Conservation (phyloP, 768 basidiomycete species). For the Tylopilus plumbeoviolaceoides region DNA sequence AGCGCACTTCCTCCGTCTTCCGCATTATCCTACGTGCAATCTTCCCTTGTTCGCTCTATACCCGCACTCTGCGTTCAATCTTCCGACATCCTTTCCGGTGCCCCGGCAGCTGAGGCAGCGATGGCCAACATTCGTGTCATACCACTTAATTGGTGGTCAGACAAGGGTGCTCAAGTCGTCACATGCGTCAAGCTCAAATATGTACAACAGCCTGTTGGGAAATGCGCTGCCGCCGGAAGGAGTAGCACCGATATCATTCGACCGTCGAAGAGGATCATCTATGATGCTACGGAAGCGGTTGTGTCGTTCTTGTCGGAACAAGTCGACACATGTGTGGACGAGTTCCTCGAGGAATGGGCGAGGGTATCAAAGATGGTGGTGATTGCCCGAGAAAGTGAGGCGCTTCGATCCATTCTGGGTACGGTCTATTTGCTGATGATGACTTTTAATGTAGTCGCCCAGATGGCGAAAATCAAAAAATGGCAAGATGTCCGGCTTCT, state of each 20-base stretch:
- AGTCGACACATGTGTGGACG: conserved; percentile 83
- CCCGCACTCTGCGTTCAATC: conserved; percentile 84
- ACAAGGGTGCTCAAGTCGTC: conserved; percentile 74
- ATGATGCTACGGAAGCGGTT: conserved; percentile 83
- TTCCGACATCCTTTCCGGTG: conserved; percentile 73
- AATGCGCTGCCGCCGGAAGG: conserved; percentile 52
- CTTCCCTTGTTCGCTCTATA: conserved; percentile 70
- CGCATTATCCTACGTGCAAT: conserved; percentile 57
- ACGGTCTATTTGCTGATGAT: background rate
- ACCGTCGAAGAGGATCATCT: conserved; percentile 86
- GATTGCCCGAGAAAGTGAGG: conserved; percentile 82
- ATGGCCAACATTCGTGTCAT: conserved; percentile 91
- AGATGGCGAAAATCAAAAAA: conserved; percentile 68
- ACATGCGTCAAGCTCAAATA: conserved; percentile 90
- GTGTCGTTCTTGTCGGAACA: conserved; percentile 87
- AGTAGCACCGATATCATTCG: conserved; percentile 55
- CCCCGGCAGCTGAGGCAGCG: conserved; percentile 85
- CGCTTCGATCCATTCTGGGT: background rate
- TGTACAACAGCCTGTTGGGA: conserved; percentile 81
- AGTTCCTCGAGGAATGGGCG: conserved; percentile 91
- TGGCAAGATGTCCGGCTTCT: conserved; percentile 79
- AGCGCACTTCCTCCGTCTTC: conserved; percentile 36
- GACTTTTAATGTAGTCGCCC: conserved; percentile 52
- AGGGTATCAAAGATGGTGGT: conserved; percentile 91
- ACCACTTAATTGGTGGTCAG: conserved; percentile 89